Evolutionary conservation across 257 asterid species (phyloP).

Genomic region (Nicotiana undulata): DNA sequence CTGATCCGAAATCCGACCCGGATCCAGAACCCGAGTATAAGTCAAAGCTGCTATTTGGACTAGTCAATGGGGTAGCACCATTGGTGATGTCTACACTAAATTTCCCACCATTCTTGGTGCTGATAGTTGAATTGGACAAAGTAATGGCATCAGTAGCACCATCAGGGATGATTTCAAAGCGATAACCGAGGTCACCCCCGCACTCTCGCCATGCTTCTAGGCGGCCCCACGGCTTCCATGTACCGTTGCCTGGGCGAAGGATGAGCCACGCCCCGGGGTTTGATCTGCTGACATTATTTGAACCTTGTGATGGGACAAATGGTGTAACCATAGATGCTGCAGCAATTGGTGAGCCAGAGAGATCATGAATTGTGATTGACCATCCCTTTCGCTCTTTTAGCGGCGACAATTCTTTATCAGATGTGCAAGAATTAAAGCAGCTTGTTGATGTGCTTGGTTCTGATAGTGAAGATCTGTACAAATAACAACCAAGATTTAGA

Average conservation of each 20-base stretch:
- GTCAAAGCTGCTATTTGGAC: slow-evolving; percentile 78
- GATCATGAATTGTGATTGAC: slow-evolving; percentile 91
- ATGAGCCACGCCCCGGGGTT: slow-evolving; percentile 97
- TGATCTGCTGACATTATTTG: slow-evolving; percentile 60
- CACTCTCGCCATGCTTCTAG: slow-evolving; percentile 80
- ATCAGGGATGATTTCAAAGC: slow-evolving; percentile 78
- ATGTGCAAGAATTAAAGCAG: slow-evolving; percentile 33
- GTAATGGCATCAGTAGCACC: slow-evolving; percentile 61
- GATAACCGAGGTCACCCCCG: slow-evolving; percentile 54
- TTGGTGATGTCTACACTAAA: slow-evolving; percentile 62
- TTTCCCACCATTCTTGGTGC: slow-evolving; percentile 56
- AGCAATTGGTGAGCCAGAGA: slow-evolving; percentile 90
- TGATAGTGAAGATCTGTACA: slow-evolving; percentile 58
- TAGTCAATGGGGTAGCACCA: slow-evolving; percentile 59
- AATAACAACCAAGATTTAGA: not conserved
- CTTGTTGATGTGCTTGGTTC: slow-evolving; percentile 52
- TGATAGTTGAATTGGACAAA: slow-evolving; percentile 47
- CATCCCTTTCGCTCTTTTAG: slow-evolving; percentile 77
- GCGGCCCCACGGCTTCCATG: slow-evolving; percentile 98
- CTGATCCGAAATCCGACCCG: slow-evolving; percentile 51
- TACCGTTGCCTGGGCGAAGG: slow-evolving; percentile 63
- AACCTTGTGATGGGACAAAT: slow-evolving; percentile 78
- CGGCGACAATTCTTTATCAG: slow-evolving; percentile 20
- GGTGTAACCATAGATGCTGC: slow-evolving; percentile 95
- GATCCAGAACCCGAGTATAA: slow-evolving; percentile 47